Base-by-base conservation (phyloP, 306 rosid genomes). In the Dryas octopetala region DNA sequence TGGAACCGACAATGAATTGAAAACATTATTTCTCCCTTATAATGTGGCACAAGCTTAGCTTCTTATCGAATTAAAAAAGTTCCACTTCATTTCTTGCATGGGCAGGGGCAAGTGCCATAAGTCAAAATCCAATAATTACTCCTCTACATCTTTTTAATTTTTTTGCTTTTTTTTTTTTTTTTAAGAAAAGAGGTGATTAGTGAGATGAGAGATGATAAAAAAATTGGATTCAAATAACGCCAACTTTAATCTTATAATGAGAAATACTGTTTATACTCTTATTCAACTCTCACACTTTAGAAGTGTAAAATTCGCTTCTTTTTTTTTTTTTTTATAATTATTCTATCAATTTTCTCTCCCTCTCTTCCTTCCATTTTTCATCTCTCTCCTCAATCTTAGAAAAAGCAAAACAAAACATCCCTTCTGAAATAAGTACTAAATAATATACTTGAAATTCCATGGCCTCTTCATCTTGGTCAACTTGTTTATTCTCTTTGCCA, bases 61-160 rank as follows among this genome's bases (percentile, higher is more conserved):
- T 32, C 73, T 52, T 43, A 52, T 47, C 43, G 11, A 13, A 7
- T 54, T 54, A 7, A 19, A 54, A 78, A 40, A 2, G 40, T 7
- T 32, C 63, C 46, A 59, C 62, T 48, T 15, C 49, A 14, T 11
- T 4, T 26, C 47, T 53, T 65, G 63, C 23, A 26, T 48, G 49
- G 41, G 78, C 9, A 38, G 73, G 26, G 57, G 17, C 19, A 19
- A 19, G 19, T 19, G 19, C 65, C 50, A 59, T 48, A 71, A 66
- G 76, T 80, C 76, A 49, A 64, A 70, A 50, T 62, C 10, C 53
- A 8, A 47, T 63, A 9, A 11, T 13, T n/a, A 12, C 8, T 16
- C 45, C 40, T 1, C 9, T 59, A 46, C 40, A 57, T 53, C 23
- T 26, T 28, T 48, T 5, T 3, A 11, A 45, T 14, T 13, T 6